phyloP scores from a whole-genome alignment of 1,284 basidiomycete genomes.

The Papiliotrema fonsecae region DNA sequence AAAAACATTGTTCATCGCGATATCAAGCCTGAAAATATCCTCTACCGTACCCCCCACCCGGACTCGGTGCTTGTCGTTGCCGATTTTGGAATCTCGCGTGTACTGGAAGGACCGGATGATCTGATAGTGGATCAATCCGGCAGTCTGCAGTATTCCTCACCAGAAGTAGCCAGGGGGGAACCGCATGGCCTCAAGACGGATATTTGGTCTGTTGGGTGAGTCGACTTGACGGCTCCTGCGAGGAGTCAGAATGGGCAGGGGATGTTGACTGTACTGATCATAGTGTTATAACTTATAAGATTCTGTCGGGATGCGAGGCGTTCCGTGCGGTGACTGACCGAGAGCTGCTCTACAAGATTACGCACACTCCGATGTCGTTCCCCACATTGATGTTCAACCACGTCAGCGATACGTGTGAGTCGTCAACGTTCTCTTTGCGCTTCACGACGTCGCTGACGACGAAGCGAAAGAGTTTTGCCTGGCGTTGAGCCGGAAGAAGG shows the following conservation, averaged over 20 bases:
- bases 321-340: too few species aligned
- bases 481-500: slow-evolving; percentile 67
- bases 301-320: slow-evolving; percentile 87
- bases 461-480: slow-evolving; percentile 81
- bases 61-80: slow-evolving; percentile 82
- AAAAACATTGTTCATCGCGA: slow-evolving; percentile 90
- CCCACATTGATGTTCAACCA: too few species aligned
- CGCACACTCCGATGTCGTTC: too few species aligned
- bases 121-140: slow-evolving; percentile 78
- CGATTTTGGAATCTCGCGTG: slow-evolving; percentile 96
- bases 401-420: too few species aligned
- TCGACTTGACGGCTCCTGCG: too few species aligned
- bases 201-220: slow-evolving; percentile 84
- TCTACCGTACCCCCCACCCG: slow-evolving; percentile 70
- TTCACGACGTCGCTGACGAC: too few species aligned
- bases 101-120: slow-evolving; percentile 71
- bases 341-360: too few species aligned
- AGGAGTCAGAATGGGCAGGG: neutral
- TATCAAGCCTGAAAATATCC: slow-evolving; percentile 92
- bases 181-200: slow-evolving; percentile 92
- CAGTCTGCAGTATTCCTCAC: slow-evolving; percentile 89
- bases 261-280: too few species aligned
- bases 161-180: slow-evolving; percentile 76
- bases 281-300: slow-evolving; percentile 88
- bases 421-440: too few species aligned